Percentiles rank a stretch among this genome's conserved stretches.
These are phyloP conservation scores for Colletotrichum acutatum DNA, from an alignment of 2,329 filamentous ascomycete genomes.

Conservation along the genomic window DNA sequence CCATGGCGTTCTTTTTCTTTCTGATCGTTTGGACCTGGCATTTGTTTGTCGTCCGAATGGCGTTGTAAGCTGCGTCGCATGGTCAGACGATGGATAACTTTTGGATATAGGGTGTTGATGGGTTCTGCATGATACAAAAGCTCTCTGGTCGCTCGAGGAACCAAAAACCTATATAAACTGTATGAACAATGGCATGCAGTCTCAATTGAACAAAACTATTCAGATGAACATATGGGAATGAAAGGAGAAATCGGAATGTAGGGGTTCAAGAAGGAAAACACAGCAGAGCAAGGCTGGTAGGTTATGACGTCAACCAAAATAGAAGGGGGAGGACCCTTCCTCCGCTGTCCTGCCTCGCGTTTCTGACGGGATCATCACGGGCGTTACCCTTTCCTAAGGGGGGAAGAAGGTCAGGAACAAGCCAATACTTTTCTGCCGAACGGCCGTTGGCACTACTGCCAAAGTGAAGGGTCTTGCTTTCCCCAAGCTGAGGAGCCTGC, in stretches of 20 bases:
- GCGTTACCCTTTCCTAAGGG: not conserved
- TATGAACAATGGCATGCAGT: not conserved
- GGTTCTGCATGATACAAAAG: conserved; percentile 16
- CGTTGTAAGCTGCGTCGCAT: conserved; percentile 16
- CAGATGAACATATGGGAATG: not conserved
- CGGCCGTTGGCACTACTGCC: not conserved
- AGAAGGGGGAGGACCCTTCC: not conserved
- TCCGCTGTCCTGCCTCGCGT: not conserved
- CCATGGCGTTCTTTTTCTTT: conserved; percentile 24
- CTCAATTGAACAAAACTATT: not conserved
- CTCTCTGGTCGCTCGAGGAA: not conserved
- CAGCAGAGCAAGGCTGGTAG: not conserved
- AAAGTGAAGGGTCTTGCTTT: not conserved
- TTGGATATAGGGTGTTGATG: conserved; percentile 1
- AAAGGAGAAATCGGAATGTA: not conserved
- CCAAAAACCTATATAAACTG: conserved; percentile 12
- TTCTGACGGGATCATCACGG: not conserved
- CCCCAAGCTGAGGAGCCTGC: not conserved
- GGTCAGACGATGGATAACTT: conserved; percentile 12
- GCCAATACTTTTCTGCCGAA: not conserved
- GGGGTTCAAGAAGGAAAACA: not conserved
- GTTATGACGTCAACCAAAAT: conserved; percentile 2
- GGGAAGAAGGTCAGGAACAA: not conserved
- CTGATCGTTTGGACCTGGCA: conserved; percentile 12
- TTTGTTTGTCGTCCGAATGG: conserved; percentile 14